Conservation (phyloP, 139 green algal species). For the Closterium sp. region DNA sequence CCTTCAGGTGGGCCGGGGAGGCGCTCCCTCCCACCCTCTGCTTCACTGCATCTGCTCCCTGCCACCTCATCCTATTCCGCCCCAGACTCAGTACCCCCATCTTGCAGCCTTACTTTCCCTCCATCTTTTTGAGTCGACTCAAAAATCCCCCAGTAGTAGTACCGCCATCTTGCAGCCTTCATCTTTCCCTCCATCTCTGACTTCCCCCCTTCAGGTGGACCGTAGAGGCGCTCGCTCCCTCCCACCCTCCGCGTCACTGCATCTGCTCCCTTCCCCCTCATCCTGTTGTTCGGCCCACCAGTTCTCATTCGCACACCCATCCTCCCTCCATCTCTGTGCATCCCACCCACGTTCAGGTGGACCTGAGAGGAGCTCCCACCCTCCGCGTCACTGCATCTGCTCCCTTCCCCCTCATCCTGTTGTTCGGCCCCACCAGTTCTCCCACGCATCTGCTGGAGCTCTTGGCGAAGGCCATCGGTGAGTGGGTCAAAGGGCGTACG, state of each 20-base stretch:
- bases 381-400: conserved; percentile 13
- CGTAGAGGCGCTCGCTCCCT: neutral
- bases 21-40: neutral
- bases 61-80: neutral
- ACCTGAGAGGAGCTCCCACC: conserved; percentile 16
- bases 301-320: neutral
- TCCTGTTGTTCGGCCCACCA: neutral
- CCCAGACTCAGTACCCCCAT: neutral
- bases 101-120: neutral
- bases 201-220: conserved; percentile 16
- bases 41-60: neutral
- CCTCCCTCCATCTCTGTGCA: neutral
- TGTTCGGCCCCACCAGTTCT: neutral
- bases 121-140: no score
- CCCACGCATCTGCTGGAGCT: neutral
- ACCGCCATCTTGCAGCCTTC: no score
- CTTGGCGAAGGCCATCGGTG: conserved; percentile 8
- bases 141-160: no score
- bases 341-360: conserved; percentile 11
- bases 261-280: neutral
- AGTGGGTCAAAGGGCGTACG: no score
- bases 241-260: conserved; percentile 9
- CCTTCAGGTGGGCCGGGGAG: no score
- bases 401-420: conserved; percentile 21
- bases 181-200: neutral